Percentiles rank a stretch among this genome's conserved stretches.
These are phyloP conservation scores for Arachis stenosperma DNA, from an alignment of 306 rosid genomes.

Conservation along the genomic window DNA sequence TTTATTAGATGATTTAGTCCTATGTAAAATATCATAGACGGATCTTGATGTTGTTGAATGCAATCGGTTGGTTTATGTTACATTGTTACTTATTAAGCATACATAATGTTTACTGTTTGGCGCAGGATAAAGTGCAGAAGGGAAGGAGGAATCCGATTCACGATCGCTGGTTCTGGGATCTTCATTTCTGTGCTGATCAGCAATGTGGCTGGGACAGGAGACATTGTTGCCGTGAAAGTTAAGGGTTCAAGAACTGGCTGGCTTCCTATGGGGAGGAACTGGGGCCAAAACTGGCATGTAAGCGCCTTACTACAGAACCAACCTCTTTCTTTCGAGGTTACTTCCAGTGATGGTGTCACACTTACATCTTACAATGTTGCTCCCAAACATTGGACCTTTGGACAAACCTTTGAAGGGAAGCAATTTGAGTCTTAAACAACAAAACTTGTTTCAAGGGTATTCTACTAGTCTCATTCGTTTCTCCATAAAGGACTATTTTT, in stretches of 20 bases:
- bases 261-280: constrained; percentile 95
- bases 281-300: constrained; percentile 98
- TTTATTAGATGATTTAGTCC: no score
- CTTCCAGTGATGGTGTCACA: constrained; percentile 65
- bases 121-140: constrained; percentile 80
- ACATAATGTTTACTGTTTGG: constrained; percentile 2
- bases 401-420: constrained; percentile 88
- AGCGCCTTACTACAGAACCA: constrained; percentile 80
- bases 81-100: no score
- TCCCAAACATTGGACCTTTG: constrained; percentile 82
- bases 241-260: constrained; percentile 94
- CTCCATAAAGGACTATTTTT: background rate
- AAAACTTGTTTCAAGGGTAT: background rate
- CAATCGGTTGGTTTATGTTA: no score
- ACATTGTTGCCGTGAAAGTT: constrained; percentile 68
- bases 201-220: constrained; percentile 84
- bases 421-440: constrained; percentile 58
- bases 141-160: constrained; percentile 78
- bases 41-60: no score
- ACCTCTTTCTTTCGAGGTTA: constrained; percentile 89
- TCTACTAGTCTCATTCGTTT: background rate
- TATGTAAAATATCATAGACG: no score
- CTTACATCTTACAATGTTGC: constrained; percentile 78
- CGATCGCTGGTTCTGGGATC: constrained; percentile 67
- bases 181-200: constrained; percentile 74